phyloP scores from a whole-genome alignment of 768 basidiomycete genomes.

The Lyophyllum semitale region DNA sequence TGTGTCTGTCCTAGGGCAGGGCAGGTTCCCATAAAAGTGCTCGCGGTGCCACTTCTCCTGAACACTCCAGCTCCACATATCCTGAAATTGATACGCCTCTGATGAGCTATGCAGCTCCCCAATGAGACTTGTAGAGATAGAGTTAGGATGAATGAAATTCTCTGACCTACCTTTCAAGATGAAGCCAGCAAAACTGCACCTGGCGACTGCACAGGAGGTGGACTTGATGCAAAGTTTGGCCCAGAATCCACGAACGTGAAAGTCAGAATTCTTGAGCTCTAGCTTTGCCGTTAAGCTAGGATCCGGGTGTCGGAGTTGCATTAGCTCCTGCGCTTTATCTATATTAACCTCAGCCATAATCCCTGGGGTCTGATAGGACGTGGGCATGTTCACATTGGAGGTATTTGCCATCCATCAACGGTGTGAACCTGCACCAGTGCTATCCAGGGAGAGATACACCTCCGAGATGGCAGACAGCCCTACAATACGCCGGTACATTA shows the following conservation, averaged over 20 bases:
- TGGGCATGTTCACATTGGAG: conserved; percentile 11
- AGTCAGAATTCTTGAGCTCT: conserved; percentile 12
- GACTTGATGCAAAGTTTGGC: conserved; percentile 25
- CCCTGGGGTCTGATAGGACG: conserved; percentile 12
- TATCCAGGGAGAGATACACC: conserved; percentile 31
- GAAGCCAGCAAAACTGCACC: conserved; percentile 25
- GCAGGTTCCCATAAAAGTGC: conserved; percentile 29
- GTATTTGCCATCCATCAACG: conserved; percentile 21
- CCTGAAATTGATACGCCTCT: conserved; percentile 18
- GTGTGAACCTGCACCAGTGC: conserved; percentile 31
- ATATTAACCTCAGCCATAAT: conserved; percentile 4
- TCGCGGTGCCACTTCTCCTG: conserved; percentile 30
- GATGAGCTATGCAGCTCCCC: conserved; percentile 23
- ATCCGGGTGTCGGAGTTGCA: conserved; percentile 29
- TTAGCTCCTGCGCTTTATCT: not conserved
- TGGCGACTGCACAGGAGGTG: conserved; percentile 2
- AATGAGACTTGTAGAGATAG: conserved; percentile 16
- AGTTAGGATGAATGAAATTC: not conserved
- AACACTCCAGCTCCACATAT: conserved; percentile 35
- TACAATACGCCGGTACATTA: conserved; percentile 24
- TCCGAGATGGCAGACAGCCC: conserved; percentile 24
- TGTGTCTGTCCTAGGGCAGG: conserved; percentile 31
- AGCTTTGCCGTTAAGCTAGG: conserved; percentile 18
- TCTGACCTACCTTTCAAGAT: conserved; percentile 28
- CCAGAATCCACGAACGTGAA: conserved; percentile 40